A percentile compares a stretch with the other conserved stretches of the same genome.
Conservation (phyloP, 345 rosid genomes). For the Brassica rapa region DNA sequence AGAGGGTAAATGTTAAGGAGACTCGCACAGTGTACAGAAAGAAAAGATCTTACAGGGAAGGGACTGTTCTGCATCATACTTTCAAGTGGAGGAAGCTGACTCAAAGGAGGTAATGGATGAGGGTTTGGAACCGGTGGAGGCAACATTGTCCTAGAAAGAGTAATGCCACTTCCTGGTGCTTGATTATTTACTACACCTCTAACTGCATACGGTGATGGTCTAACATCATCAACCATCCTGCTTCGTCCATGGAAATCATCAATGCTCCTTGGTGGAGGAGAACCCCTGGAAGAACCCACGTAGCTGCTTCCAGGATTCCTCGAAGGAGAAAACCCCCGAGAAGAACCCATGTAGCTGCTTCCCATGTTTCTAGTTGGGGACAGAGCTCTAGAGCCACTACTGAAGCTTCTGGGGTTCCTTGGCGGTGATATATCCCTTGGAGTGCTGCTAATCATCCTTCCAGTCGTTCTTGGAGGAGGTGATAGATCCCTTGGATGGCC, state of each 20-base stretch:
- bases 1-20: conserved; percentile 1
- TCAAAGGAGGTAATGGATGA: conserved; percentile 46
- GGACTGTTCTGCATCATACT: conserved; percentile 51
- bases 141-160: conserved; percentile 57
- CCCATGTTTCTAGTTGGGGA: conserved; percentile 36
- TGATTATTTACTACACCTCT: conserved; percentile 60
- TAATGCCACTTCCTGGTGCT: conserved; percentile 49
- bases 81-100: conserved; percentile 57
- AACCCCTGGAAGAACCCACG: conserved; percentile 34
- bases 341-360: conserved; percentile 35
- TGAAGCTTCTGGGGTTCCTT: conserved; percentile 29
- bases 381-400: conserved; percentile 33
- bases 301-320: conserved; percentile 35
- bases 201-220: conserved; percentile 56
- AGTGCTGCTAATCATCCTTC: not conserved
- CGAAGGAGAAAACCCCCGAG: conserved; percentile 33
- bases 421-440: conserved; percentile 2
- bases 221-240: conserved; percentile 60
- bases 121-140: conserved; percentile 60
- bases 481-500: conserved; percentile 5
- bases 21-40: not conserved
- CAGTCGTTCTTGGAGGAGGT: not conserved
- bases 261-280: conserved; percentile 24
- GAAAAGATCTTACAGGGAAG: conserved; percentile 51
- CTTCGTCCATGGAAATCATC: conserved; percentile 49